phyloP scores from a whole-genome alignment of 495 filamentous ascomycete species.

The Penicillium manginii region DNA sequence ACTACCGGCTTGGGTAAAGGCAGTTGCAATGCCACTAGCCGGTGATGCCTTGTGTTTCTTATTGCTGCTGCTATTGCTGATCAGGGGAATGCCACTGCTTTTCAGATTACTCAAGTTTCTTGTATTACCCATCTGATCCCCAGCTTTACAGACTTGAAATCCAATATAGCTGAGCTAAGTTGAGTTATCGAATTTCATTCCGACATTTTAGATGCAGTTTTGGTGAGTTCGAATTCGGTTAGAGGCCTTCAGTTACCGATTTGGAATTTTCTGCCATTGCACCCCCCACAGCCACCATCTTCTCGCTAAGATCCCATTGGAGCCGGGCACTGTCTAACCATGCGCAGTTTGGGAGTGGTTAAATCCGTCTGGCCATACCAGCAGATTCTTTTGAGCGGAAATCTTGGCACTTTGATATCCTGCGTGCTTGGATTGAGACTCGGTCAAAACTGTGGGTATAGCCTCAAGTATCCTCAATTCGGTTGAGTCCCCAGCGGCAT shows the following conservation, averaged over 20 bases:
- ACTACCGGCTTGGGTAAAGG: too few relatives aligned
- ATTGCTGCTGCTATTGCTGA: too few relatives aligned
- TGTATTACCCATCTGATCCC: too few relatives aligned
- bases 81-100: too few relatives aligned
- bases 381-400: constrained; percentile 26
- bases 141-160: too few relatives aligned
- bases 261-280: constrained; percentile 37
- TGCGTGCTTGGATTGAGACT: constrained; percentile 34
- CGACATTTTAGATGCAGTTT: background rate
- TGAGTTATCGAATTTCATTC: background rate
- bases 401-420: constrained; percentile 21
- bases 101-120: too few relatives aligned
- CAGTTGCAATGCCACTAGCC: too few relatives aligned
- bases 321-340: background rate
- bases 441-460: constrained; percentile 32
- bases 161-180: too few relatives aligned
- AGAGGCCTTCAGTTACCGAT: constrained; percentile 23
- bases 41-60: too few relatives aligned
- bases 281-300: constrained; percentile 41
- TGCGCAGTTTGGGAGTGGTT: constrained; percentile 36
- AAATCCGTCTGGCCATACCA: constrained; percentile 39
- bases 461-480: constrained; percentile 14
- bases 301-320: constrained; percentile 31
- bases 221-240: background rate
- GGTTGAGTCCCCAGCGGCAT: background rate